Percentiles rank a stretch among this genome's conserved stretches.
These are phyloP conservation scores for Colletotrichum australisinense DNA, from an alignment of 2,329 filamentous ascomycete species.

Conservation along the genomic window DNA sequence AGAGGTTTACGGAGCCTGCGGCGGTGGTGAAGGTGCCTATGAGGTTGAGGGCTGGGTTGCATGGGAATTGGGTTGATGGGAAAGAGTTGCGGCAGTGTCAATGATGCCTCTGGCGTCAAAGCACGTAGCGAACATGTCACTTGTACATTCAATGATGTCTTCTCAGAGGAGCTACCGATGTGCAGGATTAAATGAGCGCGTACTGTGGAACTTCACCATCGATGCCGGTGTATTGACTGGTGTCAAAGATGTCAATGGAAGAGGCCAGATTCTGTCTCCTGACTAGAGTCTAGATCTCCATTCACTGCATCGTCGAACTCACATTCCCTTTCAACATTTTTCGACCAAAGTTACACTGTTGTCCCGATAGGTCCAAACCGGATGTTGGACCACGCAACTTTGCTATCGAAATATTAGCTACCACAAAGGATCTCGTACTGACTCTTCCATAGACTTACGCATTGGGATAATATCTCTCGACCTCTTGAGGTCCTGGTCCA, in stretches of 20 bases:
- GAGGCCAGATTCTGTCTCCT: too few species aligned
- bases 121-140: neutral
- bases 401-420: conserved; percentile 37
- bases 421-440: too few species aligned
- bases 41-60: conserved; percentile 14
- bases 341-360: conserved; percentile 40
- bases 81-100: conserved; percentile 9
- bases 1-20: conserved; percentile 1
- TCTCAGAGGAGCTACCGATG: neutral
- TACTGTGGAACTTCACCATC: too few species aligned
- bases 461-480: too few species aligned
- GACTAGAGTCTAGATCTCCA: neutral
- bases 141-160: neutral
- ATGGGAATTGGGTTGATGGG: conserved; percentile 28
- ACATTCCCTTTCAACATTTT: neutral
- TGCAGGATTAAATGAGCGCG: neutral
- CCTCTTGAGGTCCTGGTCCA: too few species aligned
- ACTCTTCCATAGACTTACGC: too few species aligned
- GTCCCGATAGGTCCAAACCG: conserved; percentile 58
- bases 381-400: conserved; percentile 61
- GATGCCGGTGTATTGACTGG: too few species aligned
- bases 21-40: conserved; percentile 23
- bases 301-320: neutral
- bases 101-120: neutral
- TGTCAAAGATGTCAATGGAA: too few species aligned